Evolutionary conservation across 2,329 filamentous ascomycete genomes (phyloP).

Genomic region (Scortechinia acanthostroma): DNA sequence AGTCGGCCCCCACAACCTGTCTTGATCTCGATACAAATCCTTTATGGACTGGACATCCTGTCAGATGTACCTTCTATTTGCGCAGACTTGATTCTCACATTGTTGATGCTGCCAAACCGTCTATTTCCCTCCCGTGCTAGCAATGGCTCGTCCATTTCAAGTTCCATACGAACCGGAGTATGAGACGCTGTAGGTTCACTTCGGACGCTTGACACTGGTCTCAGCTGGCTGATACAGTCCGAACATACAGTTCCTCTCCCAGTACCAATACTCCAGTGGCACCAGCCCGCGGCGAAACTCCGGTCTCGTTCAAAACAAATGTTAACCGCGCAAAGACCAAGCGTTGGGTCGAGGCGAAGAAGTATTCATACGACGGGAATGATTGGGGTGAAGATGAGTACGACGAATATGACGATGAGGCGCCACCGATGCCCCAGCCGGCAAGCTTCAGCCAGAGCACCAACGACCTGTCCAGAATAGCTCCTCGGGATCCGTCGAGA

Average conservation of each 20-base stretch:
- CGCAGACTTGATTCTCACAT: no score
- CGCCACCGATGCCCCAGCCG: not conserved
- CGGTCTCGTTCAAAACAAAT: not conserved
- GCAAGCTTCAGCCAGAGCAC: not conserved
- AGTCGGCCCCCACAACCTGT: no score
- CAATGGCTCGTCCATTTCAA: no score
- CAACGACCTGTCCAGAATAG: not conserved
- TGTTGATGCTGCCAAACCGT: no score
- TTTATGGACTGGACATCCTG: no score
- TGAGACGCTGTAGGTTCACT: no score
- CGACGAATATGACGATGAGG: not conserved
- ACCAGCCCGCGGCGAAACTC: not conserved
- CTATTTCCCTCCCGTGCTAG: no score
- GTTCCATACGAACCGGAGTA: no score
- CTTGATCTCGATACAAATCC: no score
- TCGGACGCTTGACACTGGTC: not conserved
- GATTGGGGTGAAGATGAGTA: not conserved
- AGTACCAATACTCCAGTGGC: not conserved
- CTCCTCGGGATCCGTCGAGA: no score
- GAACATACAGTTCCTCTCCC: not conserved
- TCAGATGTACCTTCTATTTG: no score
- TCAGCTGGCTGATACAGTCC: not conserved
- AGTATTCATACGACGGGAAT: not conserved
- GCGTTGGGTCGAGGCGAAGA: not conserved
- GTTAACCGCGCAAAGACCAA: not conserved